Evolutionary conservation across 2,329 filamentous ascomycete species (phyloP).

Genomic region (Zymoseptoria ardabiliae): DNA sequence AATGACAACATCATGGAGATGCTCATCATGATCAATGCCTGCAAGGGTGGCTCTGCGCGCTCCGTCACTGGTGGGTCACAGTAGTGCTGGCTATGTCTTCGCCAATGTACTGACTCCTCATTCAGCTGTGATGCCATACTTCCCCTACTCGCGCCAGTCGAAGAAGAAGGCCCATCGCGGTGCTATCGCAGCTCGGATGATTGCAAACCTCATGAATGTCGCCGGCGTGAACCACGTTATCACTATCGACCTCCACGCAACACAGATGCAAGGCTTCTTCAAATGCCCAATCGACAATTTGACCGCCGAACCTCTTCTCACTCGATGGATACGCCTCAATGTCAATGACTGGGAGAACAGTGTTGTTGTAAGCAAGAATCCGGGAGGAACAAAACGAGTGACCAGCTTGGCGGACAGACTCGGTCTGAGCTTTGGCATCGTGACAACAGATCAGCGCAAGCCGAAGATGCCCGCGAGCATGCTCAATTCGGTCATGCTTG

Average conservation of each 20-base stretch:
- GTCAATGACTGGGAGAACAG: constrained; percentile 81
- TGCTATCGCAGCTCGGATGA: constrained; percentile 92
- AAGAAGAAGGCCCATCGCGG: constrained; percentile 98
- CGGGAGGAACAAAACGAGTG: constrained; percentile 92
- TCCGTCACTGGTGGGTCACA: constrained; percentile 76
- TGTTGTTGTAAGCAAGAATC: constrained; percentile 96
- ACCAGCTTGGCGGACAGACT: constrained; percentile 91
- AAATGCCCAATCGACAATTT: constrained; percentile 96
- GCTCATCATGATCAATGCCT: constrained; percentile 97
- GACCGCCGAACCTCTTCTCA: constrained; percentile 89
- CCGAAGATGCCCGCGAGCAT: constrained; percentile 50
- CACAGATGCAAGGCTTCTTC: constrained; percentile 99
- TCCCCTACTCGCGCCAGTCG: constrained; percentile 97
- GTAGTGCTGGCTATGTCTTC: constrained; percentile 9
- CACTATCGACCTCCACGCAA: constrained; percentile 84
- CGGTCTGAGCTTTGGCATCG: constrained; percentile 96
- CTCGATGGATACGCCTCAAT: constrained; percentile 88
- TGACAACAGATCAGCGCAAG: constrained; percentile 68
- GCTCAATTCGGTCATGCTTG: constrained; percentile 70
- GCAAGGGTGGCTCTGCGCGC: constrained; percentile 94
- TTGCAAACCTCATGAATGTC: constrained; percentile 87
- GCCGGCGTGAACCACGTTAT: constrained; percentile 97
- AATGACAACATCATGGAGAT: constrained; percentile 99
- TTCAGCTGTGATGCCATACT: constrained; percentile 76
- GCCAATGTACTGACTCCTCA: neutral